These are phyloP conservation scores for Talaromyces funiculosus DNA, from an alignment of 2,329 filamentous ascomycete species.

Conservation along the genomic window DNA sequence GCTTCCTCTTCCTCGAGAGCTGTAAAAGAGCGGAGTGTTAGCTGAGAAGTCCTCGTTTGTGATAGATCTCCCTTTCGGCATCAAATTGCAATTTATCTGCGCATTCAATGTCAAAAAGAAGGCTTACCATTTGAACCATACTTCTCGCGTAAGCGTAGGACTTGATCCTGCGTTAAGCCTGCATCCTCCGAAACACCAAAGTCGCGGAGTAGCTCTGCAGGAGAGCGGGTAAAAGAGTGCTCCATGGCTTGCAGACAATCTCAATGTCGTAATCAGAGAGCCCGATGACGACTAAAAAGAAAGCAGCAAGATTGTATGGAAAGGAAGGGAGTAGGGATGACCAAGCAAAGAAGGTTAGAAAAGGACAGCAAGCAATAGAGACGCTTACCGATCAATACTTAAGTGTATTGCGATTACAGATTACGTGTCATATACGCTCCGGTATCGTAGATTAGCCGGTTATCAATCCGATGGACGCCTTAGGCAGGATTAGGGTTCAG, in stretches of 20 bases:
- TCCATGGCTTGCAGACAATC: constrained; percentile 40
- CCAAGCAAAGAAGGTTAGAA: constrained; percentile 18
- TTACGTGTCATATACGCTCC: background rate
- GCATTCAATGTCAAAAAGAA: background rate
- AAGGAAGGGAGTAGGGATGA: constrained; percentile 6
- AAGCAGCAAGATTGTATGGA: constrained; percentile 7
- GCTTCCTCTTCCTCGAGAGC: constrained; percentile 83
- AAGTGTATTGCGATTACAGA: background rate
- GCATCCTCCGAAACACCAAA: constrained; percentile 48
- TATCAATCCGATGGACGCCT: background rate
- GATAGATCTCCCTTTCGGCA: background rate
- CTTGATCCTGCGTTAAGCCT: constrained; percentile 48
- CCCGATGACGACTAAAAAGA: constrained; percentile 2
- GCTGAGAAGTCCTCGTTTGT: constrained; percentile 14
- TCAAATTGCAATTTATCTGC: background rate
- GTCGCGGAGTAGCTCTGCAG: constrained; percentile 47
- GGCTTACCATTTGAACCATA: constrained; percentile 52
- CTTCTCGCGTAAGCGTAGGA: constrained; percentile 41
- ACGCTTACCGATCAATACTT: background rate
- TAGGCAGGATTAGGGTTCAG: background rate
- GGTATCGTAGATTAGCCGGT: background rate
- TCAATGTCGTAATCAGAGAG: constrained; percentile 8
- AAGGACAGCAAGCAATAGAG: constrained; percentile 15
- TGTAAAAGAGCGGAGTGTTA: constrained; percentile 28
- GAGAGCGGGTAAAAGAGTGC: constrained; percentile 47